Evolutionary conservation across 768 basidiomycete species (phyloP).

Genomic region (Kwoniella pini): DNA sequence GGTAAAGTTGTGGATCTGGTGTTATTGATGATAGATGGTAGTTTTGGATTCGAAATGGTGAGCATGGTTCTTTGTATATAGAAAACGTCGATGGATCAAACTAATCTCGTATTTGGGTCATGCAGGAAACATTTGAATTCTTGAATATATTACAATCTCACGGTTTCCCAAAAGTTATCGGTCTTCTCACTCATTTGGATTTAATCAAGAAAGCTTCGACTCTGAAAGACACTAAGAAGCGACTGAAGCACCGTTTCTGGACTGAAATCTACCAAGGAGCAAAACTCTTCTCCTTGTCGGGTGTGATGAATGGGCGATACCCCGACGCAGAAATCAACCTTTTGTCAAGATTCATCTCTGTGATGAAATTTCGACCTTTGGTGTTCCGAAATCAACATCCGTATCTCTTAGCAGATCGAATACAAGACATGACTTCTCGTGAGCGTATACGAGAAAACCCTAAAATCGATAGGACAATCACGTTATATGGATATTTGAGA

Average conservation of each 20-base stretch:
- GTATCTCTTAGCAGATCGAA: conserved; percentile 88
- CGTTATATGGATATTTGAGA: conserved; percentile 89
- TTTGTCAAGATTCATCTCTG: conserved; percentile 90
- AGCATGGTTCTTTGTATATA: no score
- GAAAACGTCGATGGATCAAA: no score
- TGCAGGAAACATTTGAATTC: conserved; percentile 96
- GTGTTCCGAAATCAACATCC: conserved; percentile 94
- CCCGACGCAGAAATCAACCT: conserved; percentile 96
- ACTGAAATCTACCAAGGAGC: conserved; percentile 98
- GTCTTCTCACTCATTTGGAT: conserved; percentile 92
- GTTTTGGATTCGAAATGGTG: conserved; percentile 99
- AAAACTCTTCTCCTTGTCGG: conserved; percentile 95
- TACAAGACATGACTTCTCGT: conserved; percentile 90
- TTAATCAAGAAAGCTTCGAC: conserved; percentile 88
- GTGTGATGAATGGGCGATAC: conserved; percentile 94
- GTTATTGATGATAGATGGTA: conserved; percentile 94
- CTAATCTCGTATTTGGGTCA: neutral
- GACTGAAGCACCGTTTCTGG: conserved; percentile 98
- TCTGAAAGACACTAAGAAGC: conserved; percentile 85
- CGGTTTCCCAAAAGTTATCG: conserved; percentile 98
- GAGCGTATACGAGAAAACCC: conserved; percentile 77
- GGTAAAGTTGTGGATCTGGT: conserved; percentile 96
- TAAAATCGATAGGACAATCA: conserved; percentile 90
- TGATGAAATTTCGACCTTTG: conserved; percentile 98
- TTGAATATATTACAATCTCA: conserved; percentile 95